These are phyloP conservation scores for Candida sojae DNA, from an alignment of 1,139 yeast species.

Conservation along the genomic window DNA sequence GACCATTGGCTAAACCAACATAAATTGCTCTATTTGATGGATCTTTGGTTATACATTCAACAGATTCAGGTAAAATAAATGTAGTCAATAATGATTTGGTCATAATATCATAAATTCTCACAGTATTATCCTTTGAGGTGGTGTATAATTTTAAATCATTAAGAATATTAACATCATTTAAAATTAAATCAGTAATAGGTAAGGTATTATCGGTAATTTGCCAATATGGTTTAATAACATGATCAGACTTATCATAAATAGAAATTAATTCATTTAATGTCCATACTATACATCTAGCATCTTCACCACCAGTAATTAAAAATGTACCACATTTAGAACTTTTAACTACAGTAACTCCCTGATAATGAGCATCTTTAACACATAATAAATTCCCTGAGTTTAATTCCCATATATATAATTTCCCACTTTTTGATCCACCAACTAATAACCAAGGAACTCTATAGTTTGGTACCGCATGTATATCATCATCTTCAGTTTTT, in stretches of 20 bases:
- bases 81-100: slow-evolving; percentile 59
- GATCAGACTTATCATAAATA: slow-evolving; percentile 23
- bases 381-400: slow-evolving; percentile 73
- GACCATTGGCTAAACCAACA: slow-evolving; percentile 68
- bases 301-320: slow-evolving; percentile 76
- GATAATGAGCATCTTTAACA: slow-evolving; percentile 85
- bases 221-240: slow-evolving; percentile 40
- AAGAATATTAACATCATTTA: slow-evolving; percentile 50
- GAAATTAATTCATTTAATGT: slow-evolving; percentile 60
- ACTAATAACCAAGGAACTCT: slow-evolving; percentile 68
- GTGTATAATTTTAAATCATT: slow-evolving; percentile 70
- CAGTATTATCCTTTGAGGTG: slow-evolving; percentile 73
- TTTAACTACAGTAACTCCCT: slow-evolving; percentile 59
- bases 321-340: slow-evolving; percentile 70
- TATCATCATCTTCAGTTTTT: background rate
- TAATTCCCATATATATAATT: slow-evolving; percentile 82
- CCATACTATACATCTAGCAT: slow-evolving; percentile 81
- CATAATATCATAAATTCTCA: slow-evolving; percentile 60
- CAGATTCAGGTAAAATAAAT: slow-evolving; percentile 61
- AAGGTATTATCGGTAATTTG: slow-evolving; percentile 76
- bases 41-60: slow-evolving; percentile 67
- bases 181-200: slow-evolving; percentile 62
- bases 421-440: slow-evolving; percentile 74
- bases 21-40: slow-evolving; percentile 79
- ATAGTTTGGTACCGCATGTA: slow-evolving; percentile 28